Percentiles rank a stretch among this genome's conserved stretches.
phyloP scores from a whole-genome alignment of 2,329 filamentous ascomycete species.

The Stenocarpella maydis region DNA sequence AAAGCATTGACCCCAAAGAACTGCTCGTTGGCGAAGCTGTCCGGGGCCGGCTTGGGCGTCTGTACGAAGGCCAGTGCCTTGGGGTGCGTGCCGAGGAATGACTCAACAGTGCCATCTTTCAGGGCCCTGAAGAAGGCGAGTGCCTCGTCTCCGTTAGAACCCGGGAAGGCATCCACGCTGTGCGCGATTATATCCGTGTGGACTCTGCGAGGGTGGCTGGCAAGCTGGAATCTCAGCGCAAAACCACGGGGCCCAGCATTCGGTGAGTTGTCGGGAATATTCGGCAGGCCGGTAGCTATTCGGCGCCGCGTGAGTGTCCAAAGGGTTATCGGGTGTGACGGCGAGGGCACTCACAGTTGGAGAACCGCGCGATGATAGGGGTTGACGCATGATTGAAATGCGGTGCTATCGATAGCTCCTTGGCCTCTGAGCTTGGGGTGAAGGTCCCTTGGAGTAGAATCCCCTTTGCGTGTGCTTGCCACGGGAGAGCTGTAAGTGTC shows the following conservation, averaged over 20 bases:
- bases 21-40: constrained; percentile 55
- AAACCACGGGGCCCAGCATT: constrained; percentile 58
- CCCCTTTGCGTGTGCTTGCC: constrained; percentile 60
- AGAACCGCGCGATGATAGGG: constrained; percentile 59
- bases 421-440: constrained; percentile 53
- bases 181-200: constrained; percentile 67
- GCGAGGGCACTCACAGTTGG: constrained; percentile 42
- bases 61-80: constrained; percentile 56
- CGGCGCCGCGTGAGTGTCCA: not conserved
- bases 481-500: not conserved
- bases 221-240: constrained; percentile 57
- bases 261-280: constrained; percentile 57
- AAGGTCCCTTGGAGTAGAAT: constrained; percentile 61
- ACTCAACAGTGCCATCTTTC: constrained; percentile 46
- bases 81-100: constrained; percentile 55
- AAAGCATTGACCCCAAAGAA: constrained; percentile 61
- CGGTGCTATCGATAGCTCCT: constrained; percentile 53
- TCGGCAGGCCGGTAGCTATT: constrained; percentile 56
- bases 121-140: constrained; percentile 56
- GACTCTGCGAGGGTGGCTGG: constrained; percentile 46
- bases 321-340: not conserved
- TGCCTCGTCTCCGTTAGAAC: constrained; percentile 60
- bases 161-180: constrained; percentile 60
- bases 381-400: constrained; percentile 57
- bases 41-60: constrained; percentile 58